Evolutionary conservation across 2,329 filamentous ascomycete genomes (phyloP), one percentile per base, ranked within the genome.

Genomic region (Penicillium concentricum): DNA sequence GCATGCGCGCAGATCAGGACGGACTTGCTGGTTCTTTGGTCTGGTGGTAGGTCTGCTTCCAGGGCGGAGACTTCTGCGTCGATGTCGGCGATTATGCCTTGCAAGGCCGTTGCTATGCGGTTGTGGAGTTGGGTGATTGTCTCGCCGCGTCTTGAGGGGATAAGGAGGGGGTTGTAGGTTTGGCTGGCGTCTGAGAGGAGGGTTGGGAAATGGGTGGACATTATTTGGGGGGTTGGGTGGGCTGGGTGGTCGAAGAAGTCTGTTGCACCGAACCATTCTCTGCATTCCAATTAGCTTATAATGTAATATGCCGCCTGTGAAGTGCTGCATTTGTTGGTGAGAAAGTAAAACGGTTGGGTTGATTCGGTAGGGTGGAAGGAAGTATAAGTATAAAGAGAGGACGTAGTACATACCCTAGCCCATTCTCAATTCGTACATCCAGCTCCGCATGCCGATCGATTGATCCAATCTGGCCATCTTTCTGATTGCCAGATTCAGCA

Each of bases 1-100:
- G 94, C 94, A 77, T 99, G 94, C 1, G 90, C 89, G 75, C 91
- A 96, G 38, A 99, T 81, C 39, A 97, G 74, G 24, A 96, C 81
- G 0, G 90, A 83, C 58, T 73, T 77, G 56, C 64, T 72, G 7
- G 66, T 84, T 85, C 34, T 81, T 79, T 38, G 83, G 79, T n/a
- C 57, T 8, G 57, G 45, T 10, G 86, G 84, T 47, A 89, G 81
- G n/a, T 75, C 73, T 4, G 68, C 63, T 42, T 76, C 74, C 4
- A 69, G 56, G 6, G 64, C 61, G 8, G 67, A 52, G 49, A 77
- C 79, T 47, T 85, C 81, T 7, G 72, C 69, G 69, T 97, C 92
- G 57, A 90, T 86, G 51, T 85, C 82, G 28, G 82, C 80, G 63
- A 97, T 88, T 63, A 97, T 85, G 45, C 82, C 82, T 42, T 84